Evolutionary conservation across 257 asterid genomes (phyloP), one percentile per base, ranked within the genome.

Genomic region (Nicotiana knightiana): DNA sequence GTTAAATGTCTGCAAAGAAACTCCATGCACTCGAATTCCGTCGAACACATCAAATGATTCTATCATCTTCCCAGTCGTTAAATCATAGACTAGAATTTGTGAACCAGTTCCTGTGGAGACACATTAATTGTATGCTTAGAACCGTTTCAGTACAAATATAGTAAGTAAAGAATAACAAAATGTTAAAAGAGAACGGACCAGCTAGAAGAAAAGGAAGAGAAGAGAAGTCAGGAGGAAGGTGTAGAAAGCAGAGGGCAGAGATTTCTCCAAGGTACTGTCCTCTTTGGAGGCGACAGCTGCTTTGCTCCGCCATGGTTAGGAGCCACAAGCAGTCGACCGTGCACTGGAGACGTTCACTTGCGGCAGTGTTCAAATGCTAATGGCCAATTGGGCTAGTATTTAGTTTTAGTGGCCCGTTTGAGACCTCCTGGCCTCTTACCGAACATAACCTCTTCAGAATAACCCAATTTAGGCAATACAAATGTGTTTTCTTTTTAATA

Each of bases 1-100:
- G 86, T 82, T 84, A 77, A 62, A 85, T 71, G 83, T 54, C 76
- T 85, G 85, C 88, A 90, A 82, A 37, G 94, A 70, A 75, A 94
- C 88, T 15, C 99, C 99, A 86, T 94, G 99, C 80, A 96, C 98
- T 32, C 99, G 98, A 83, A 91, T 89, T 70, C 99, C 99, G 18
- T 96, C 89, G 67, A 96, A 93, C 16, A 92, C 97, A 86, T 91
- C 90, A 81, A 94, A 89, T 81, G 97, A 91, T 63, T 57, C 86
- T 63, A 91, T 66, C 48, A 85, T 75, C 33, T 84, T 77, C 61
- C 93, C 94, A 33, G 81, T 85, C 32, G 75, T 83, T 84, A 94
- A 84, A 80, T 91, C 93, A 79, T 92, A 90, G 57, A 93, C 92
- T 59, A 89, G 84, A 84, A 94, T 88, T 89, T 94, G 95, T 9